Base-by-base conservation (phyloP, 139 green algal genomes). In the Auxenochlorella pyrenoidosa region DNA sequence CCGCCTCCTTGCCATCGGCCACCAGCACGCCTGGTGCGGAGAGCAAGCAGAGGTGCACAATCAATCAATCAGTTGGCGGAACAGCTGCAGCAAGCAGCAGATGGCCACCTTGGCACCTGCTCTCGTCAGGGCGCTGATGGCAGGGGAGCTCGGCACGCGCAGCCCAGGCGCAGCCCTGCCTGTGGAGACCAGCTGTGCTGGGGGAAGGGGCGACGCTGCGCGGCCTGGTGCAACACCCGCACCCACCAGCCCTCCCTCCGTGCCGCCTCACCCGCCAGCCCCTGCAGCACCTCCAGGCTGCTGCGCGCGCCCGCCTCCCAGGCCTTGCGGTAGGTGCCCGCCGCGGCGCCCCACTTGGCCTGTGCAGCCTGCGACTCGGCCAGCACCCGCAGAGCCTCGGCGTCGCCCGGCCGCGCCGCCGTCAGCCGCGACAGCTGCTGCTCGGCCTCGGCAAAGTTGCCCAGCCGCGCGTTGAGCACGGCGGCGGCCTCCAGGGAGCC, bases 381-480 rank as follows among this genome's bases (percentile, higher is more conserved):
- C 85, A 93, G 86, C 75, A 91, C 59, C n/a, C 85, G 82, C 79
- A 90, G 88, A 24, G 82, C 87, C 19, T 90, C 86, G 5, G 54
- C 30, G 32, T 92, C 86, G 13, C 73, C 44, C 13, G 90, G 83
- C 63, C 79, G 75, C 10, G 40, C 80, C 13, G 51, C 59, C 5
- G 65, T 54, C 78, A 94, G 86, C 66, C 78, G 82, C 58, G 54
- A 22, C 72, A 94, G 75, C 22, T 84, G 79, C 36, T 44, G 44
- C 41, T 68, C 71, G 1, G 88, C 92, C 19, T 51, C 70, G n/a
- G 44, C 73, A 24, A 85, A 87, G 21, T 86, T 28, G 28, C 85
- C 92, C 83, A 92, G 83, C 28, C 18, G 51, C 3, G 85, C 80
- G 79, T 89, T 84, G 3, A 89, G 36, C 77, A 91, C 88, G 13